Evolutionary conservation across 805 yeast genomes (phyloP).

Genomic region (Teunomyces gatunensis): DNA sequence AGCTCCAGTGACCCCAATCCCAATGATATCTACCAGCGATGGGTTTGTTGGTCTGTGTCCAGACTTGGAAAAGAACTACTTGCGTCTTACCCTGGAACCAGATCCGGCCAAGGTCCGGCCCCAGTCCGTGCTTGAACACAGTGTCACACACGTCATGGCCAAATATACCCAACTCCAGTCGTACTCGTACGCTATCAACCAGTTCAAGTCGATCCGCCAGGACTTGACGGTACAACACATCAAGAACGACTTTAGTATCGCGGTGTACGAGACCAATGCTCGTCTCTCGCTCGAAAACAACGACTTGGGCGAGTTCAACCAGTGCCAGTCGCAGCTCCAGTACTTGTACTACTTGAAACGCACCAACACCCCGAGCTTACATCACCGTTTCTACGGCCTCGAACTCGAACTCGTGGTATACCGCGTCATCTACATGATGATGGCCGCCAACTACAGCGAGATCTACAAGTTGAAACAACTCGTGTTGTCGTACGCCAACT

Average conservation of each 20-base stretch:
- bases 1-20: too few species aligned
- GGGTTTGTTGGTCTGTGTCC: slow-evolving; percentile 60
- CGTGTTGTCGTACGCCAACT: slow-evolving; percentile 5
- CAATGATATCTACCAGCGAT: background rate
- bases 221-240: slow-evolving; percentile 91
- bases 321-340: slow-evolving; percentile 81
- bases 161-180: slow-evolving; percentile 49
- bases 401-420: slow-evolving; percentile 70
- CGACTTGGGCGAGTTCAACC: slow-evolving; percentile 93
- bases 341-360: slow-evolving; percentile 50
- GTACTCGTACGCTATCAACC: slow-evolving; percentile 82
- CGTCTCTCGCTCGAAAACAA: slow-evolving; percentile 77
- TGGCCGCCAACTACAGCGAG: slow-evolving; percentile 66
- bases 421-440: slow-evolving; percentile 67
- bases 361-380: slow-evolving; percentile 26
- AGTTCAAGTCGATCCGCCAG: slow-evolving; percentile 88
- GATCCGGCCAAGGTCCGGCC: slow-evolving; percentile 85
- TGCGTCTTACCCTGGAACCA: slow-evolving; percentile 88
- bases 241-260: slow-evolving; percentile 68
- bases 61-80: slow-evolving; percentile 70
- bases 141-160: slow-evolving; percentile 51
- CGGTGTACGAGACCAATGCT: slow-evolving; percentile 83
- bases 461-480: slow-evolving; percentile 40
- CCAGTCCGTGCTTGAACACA: slow-evolving; percentile 51
- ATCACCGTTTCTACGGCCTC: slow-evolving; percentile 11